Evolutionary conservation across 2,329 filamentous ascomycete genomes (phyloP).

Genomic region (Colletotrichum tanaceti): DNA sequence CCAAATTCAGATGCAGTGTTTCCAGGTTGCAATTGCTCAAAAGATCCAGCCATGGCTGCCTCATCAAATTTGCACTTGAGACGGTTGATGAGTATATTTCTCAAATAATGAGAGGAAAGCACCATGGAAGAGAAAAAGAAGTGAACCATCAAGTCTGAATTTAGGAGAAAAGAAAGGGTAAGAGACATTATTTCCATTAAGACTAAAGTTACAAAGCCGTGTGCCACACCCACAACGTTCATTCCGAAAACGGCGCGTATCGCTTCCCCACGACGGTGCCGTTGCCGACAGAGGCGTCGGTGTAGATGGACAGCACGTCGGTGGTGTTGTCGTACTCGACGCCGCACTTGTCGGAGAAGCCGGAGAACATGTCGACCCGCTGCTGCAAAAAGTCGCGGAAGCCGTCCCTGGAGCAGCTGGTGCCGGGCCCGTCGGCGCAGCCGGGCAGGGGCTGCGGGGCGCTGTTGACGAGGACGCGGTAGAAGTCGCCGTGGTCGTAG

Average conservation of each 20-base stretch:
- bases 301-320: constrained; percentile 51
- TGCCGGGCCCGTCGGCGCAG: constrained; percentile 58
- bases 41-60: no score
- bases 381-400: constrained; percentile 55
- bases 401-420: constrained; percentile 54
- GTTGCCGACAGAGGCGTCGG: constrained; percentile 43
- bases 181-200: neutral
- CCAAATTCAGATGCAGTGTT: no score
- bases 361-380: constrained; percentile 52
- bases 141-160: no score
- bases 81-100: no score
- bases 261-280: constrained; percentile 46
- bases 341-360: constrained; percentile 55
- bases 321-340: constrained; percentile 51
- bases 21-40: no score
- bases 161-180: no score
- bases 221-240: neutral
- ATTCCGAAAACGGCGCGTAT: constrained; percentile 13
- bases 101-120: no score
- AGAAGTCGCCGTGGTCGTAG: constrained; percentile 63
- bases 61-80: no score
- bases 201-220: neutral
- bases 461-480: constrained; percentile 58
- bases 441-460: constrained; percentile 55
- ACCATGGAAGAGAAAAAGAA: no score